These are phyloP conservation scores for Yamadazyma sp. DNA, from an alignment of 805 yeast species.

Conservation along the genomic window DNA sequence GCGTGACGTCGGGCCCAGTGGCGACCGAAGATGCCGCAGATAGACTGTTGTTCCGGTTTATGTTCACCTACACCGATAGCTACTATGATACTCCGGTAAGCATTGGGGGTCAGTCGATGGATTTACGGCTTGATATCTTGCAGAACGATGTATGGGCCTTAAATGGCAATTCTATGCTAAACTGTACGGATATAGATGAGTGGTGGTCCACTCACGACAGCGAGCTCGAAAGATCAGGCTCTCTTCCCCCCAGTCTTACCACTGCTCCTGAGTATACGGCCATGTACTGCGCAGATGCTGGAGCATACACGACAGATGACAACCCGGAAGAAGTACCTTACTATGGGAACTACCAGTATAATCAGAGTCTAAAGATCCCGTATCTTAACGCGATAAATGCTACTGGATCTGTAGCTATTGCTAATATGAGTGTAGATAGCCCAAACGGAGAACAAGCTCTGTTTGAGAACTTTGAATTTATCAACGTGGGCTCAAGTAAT, in stretches of 20 bases:
- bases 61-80: slow-evolving; percentile 10
- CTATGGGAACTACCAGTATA: slow-evolving; percentile 2
- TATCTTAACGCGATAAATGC: slow-evolving; percentile 29
- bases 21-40: slow-evolving; percentile 14
- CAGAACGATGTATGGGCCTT: slow-evolving; percentile 43
- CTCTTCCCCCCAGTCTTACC: slow-evolving; percentile 18
- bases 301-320: slow-evolving; percentile 20
- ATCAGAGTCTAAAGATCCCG: slow-evolving; percentile 20
- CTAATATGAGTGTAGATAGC: slow-evolving; percentile 22
- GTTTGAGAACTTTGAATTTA: slow-evolving; percentile 27
- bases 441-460: slow-evolving; percentile 14
- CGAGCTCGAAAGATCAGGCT: background rate
- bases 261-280: slow-evolving; percentile 23
- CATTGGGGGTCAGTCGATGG: slow-evolving; percentile 16
- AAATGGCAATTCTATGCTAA: slow-evolving; percentile 23
- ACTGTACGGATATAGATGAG: slow-evolving; percentile 22
- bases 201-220: slow-evolving; percentile 18
- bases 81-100: slow-evolving; percentile 15
- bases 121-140: slow-evolving; percentile 30
- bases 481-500: slow-evolving; percentile 24
- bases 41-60: slow-evolving; percentile 10
- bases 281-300: slow-evolving; percentile 29
- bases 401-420: slow-evolving; percentile 26
- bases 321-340: background rate
- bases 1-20: background rate